Conservation (phyloP, 2,329 filamentous ascomycete species). For the Claviceps humidiphila region DNA sequence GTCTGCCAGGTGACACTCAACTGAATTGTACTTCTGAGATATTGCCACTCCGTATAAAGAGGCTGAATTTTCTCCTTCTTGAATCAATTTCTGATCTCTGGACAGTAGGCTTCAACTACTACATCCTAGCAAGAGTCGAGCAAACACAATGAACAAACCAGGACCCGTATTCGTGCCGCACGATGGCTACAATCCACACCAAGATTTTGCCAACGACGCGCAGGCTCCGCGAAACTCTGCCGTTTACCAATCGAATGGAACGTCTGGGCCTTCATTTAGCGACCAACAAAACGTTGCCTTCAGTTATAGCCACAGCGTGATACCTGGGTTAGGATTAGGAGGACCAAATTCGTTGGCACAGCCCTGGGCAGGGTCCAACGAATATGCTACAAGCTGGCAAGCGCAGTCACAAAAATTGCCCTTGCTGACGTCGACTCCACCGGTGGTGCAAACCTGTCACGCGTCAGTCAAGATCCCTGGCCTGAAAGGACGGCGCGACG, state of each 20-base stretch:
- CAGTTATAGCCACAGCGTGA: slow-evolving; percentile 12
- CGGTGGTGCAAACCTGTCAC: neutral
- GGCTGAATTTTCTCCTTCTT: too few species aligned
- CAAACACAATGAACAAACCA: slow-evolving; percentile 17
- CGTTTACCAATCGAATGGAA: slow-evolving; percentile 3
- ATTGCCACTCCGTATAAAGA: too few species aligned
- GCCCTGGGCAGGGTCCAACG: slow-evolving; percentile 9
- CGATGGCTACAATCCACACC: slow-evolving; percentile 12
- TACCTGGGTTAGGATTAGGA: slow-evolving; percentile 22
- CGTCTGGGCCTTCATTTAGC: neutral
- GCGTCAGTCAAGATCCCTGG: slow-evolving; percentile 3
- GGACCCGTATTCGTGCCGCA: slow-evolving; percentile 14
- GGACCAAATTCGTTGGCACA: slow-evolving; percentile 9
- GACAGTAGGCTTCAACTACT: neutral
- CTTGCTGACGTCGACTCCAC: neutral
- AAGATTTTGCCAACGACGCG: slow-evolving; percentile 10
- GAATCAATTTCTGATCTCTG: neutral
- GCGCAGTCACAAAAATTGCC: neutral
- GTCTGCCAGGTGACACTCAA: neutral
- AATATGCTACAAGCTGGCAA: neutral
- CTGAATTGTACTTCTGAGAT: neutral
- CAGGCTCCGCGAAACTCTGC: slow-evolving; percentile 7
- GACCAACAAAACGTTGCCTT: slow-evolving; percentile 14
- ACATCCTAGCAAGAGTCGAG: neutral
- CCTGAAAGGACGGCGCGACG: slow-evolving; percentile 2